Percentiles rank a stretch among this genome's conserved stretches.
Evolutionary conservation across 1,139 yeast genomes (phyloP).

Genomic region (Nakaseomyces bracarensis): DNA sequence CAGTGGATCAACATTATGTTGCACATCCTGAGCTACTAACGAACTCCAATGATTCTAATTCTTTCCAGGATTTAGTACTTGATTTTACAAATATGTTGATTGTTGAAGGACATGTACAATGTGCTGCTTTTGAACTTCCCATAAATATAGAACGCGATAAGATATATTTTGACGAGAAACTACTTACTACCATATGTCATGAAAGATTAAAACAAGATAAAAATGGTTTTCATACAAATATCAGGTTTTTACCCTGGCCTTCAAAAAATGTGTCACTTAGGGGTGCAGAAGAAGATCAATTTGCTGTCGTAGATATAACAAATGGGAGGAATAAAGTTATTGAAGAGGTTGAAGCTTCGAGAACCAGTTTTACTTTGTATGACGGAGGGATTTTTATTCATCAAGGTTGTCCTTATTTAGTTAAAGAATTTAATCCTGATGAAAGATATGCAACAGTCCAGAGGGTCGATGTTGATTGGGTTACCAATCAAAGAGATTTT

Average conservation of each 20-base stretch:
- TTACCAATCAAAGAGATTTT: slow-evolving; percentile 80
- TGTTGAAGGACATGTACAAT: slow-evolving; percentile 77
- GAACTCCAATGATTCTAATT: slow-evolving; percentile 33
- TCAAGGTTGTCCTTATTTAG: slow-evolving; percentile 84
- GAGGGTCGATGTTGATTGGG: slow-evolving; percentile 89
- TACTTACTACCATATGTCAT: slow-evolving; percentile 36
- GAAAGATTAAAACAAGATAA: slow-evolving; percentile 41
- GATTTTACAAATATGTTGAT: slow-evolving; percentile 49
- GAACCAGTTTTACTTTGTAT: slow-evolving; percentile 84
- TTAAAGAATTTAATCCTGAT: slow-evolving; percentile 72
- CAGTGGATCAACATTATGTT: slow-evolving; percentile 80
- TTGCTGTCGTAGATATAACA: slow-evolving; percentile 84
- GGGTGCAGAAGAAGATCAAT: slow-evolving; percentile 69
- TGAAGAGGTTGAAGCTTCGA: slow-evolving; percentile 83
- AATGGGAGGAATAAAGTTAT: slow-evolving; percentile 64
- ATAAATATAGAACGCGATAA: slow-evolving; percentile 45
- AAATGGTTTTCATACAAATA: slow-evolving; percentile 52
- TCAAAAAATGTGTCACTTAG: slow-evolving; percentile 65
- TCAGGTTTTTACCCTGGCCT: slow-evolving; percentile 73
- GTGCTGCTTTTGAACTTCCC: slow-evolving; percentile 87
- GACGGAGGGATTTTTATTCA: slow-evolving; percentile 95
- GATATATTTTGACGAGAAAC: slow-evolving; percentile 44
- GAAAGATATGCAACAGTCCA: slow-evolving; percentile 73
- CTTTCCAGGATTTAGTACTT: slow-evolving; percentile 44
- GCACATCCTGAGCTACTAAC: slow-evolving; percentile 59